Evolutionary conservation across 805 yeast genomes (phyloP), one percentile per base, ranked within the genome.

Genomic region (Wickerhamiella dianesei): DNA sequence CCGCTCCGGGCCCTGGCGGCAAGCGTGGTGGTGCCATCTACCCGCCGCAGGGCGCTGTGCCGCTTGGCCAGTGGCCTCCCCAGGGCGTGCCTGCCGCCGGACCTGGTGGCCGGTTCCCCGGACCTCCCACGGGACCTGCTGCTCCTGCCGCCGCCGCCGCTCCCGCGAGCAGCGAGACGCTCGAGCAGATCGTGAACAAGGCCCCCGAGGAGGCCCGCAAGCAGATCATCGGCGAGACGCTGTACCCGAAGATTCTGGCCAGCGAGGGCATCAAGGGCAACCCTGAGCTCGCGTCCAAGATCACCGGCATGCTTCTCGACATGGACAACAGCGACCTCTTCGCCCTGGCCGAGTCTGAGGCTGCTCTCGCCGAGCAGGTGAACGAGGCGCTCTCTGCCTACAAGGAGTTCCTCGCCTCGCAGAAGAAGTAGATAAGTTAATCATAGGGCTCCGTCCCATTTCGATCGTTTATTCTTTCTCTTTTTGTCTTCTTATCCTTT

Each of bases 261-360:
- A 79, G 84, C 53, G 87, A 85, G 62, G 82, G 82, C 71, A 85
- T 88, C 60, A 79, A 79, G 59, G 32, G 32, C 32, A 94, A 87
- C 64, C 82, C 82, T 50, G 95, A 87, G 70, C 86, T 95, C 62
- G 96, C 96, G 57, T 95, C 96, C 72, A 89, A 88, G 75, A 85
- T 92, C 66, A 92, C 98, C 56, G 96, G 97, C 74, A 92, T 92
- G 97, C 79, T 92, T 74, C 77, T 92, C 64, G 96, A 88, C 65
- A 79, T 89, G 79, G 94, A 87, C 64, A 84, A 83, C 70, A 78
- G 78, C 62, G 96, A 89, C 72, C 83, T 92, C 60, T 71, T 88
- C 62, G 82, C 82, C 52, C 75, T 89, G 66, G 77, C 86, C 67
- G 94, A 85, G 64, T 92, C 88, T 66, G 95, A 86, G 55, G 87